These are phyloP conservation scores for Odonthalia washingtoniensis DNA, from an alignment of 31 red algal genomes.

Conservation along the genomic window DNA sequence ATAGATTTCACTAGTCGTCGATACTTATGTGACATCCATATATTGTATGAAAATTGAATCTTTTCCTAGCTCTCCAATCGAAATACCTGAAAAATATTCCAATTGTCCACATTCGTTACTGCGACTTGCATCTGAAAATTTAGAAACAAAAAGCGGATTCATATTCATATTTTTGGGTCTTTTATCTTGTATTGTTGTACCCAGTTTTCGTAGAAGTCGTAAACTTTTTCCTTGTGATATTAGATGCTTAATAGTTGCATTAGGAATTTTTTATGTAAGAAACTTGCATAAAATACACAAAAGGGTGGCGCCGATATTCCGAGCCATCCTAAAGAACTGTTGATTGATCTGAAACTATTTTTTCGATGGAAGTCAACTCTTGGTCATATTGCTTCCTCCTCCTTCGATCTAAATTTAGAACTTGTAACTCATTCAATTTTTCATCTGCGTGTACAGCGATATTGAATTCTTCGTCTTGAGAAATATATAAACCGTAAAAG, in stretches of 20 bases:
- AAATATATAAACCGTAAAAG: conserved; percentile 7
- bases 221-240: background rate
- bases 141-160: background rate
- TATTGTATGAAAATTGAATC: background rate
- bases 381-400: background rate
- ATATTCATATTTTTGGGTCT: background rate
- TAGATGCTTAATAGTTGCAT: background rate
- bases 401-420: background rate
- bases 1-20: background rate
- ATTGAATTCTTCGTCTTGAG: background rate
- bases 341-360: background rate
- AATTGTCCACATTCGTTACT: background rate
- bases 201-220: background rate
- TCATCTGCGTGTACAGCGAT: conserved; percentile 11
- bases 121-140: background rate
- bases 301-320: background rate
- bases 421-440: background rate
- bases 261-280: background rate
- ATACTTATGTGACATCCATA: no score
- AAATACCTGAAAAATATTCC: background rate
- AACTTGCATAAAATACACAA: background rate
- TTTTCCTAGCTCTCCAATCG: background rate
- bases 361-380: background rate
- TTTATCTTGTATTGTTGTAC: background rate
- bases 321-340: conserved; percentile 11